phyloP scores from a whole-genome alignment of 257 asterid genomes.

The Orobanche coerulescens region DNA sequence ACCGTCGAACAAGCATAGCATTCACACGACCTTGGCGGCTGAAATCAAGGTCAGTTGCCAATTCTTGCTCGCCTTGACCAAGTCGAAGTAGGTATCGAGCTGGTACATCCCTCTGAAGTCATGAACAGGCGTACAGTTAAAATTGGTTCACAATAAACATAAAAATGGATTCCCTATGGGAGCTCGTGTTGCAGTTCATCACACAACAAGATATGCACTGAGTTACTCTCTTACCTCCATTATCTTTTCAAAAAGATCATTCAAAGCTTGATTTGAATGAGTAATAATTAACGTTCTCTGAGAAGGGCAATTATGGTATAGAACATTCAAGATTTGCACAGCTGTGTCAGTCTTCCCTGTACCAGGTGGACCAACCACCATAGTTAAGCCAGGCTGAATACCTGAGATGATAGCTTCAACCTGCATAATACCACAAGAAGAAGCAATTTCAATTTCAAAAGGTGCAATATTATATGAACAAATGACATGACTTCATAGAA shows the following conservation, averaged over 20 bases:
- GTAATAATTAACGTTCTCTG: conserved; percentile 97
- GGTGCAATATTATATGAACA: background rate
- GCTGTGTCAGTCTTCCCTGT: conserved; percentile 99
- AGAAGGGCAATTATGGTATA: conserved; percentile 98
- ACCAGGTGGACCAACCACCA: conserved; percentile 99
- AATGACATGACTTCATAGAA: background rate
- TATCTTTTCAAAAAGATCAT: conserved; percentile 96
- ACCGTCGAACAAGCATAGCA: conserved; percentile 93
- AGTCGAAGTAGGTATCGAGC: conserved; percentile 98
- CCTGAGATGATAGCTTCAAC: conserved; percentile 87
- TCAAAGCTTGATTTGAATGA: conserved; percentile 95
- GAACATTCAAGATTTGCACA: conserved; percentile 88
- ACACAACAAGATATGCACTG: background rate
- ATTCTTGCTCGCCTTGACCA: conserved; percentile 99
- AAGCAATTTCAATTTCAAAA: conserved; percentile 11
- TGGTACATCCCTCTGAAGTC: conserved; percentile 89
- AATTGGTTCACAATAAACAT: conserved; percentile 10
- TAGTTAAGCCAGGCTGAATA: conserved; percentile 91
- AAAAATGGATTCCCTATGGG: background rate
- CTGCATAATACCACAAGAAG: conserved; percentile 34
- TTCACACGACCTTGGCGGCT: conserved; percentile 99
- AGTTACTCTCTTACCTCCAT: conserved; percentile 61
- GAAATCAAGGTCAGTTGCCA: conserved; percentile 97
- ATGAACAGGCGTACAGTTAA: conserved; percentile 9
- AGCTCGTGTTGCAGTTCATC: background rate